Conservation (phyloP, 305 asterid species). For the Solanum aculeatissimum region DNA sequence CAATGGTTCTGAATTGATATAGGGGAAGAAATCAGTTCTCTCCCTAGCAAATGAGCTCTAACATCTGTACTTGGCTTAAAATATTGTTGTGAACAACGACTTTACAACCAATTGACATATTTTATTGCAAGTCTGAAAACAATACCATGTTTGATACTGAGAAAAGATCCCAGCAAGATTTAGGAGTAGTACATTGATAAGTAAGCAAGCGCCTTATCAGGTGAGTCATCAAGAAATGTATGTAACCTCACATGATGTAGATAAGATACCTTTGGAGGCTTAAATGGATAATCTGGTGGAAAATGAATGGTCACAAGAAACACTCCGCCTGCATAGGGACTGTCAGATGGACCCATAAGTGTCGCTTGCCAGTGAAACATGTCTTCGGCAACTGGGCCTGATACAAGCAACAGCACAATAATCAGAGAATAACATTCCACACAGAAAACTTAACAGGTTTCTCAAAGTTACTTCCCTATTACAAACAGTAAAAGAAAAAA, state of each 20-base stretch:
- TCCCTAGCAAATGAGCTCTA: neutral
- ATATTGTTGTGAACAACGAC: neutral
- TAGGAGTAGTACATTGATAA: neutral
- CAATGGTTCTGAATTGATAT: neutral
- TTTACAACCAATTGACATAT: neutral
- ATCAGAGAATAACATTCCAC: neutral
- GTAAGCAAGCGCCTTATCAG: neutral
- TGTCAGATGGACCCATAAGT: constrained; percentile 16
- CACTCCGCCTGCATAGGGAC: constrained; percentile 18
- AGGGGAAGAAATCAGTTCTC: neutral
- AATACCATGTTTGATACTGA: neutral
- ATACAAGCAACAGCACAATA: neutral
- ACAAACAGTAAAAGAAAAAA: neutral
- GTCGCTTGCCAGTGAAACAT: constrained; percentile 22
- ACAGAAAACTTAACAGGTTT: neutral
- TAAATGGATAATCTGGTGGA: constrained; percentile 18
- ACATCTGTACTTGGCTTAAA: neutral
- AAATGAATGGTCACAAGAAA: constrained; percentile 17
- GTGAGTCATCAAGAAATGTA: neutral
- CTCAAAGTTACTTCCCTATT: neutral
- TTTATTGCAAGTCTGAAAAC: neutral
- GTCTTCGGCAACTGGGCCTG: constrained; percentile 19
- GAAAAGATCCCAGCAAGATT: neutral
- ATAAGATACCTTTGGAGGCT: constrained; percentile 12
- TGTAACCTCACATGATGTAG: neutral